A percentile compares a stretch with the other conserved stretches of the same genome.
Evolutionary conservation across 2,329 filamentous ascomycete genomes (phyloP).

Genomic region (Hymenoscyphus occultus): DNA sequence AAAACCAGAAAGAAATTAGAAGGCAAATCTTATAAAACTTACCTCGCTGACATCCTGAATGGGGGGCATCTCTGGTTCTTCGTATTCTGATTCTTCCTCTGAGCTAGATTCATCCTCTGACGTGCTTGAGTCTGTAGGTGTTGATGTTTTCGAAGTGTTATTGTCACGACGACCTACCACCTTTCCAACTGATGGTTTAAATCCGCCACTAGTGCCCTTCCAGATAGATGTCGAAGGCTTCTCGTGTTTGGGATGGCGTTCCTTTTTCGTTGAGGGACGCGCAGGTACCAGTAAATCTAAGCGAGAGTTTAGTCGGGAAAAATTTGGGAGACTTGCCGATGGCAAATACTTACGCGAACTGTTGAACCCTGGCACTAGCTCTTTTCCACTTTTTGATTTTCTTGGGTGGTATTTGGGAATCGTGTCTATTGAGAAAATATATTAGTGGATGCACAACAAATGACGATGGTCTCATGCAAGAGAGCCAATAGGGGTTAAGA

Average conservation of each 20-base stretch:
- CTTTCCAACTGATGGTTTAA: slow-evolving; percentile 25
- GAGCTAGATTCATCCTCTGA: slow-evolving; percentile 35
- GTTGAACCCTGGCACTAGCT: slow-evolving; percentile 32
- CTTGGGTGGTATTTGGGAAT: slow-evolving; percentile 35
- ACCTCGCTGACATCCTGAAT: slow-evolving; percentile 32
- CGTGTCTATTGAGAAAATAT: slow-evolving; percentile 22
- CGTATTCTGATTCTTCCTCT: slow-evolving; percentile 36
- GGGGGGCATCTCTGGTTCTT: slow-evolving; percentile 33
- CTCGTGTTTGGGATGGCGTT: slow-evolving; percentile 25
- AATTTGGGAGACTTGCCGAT: neutral
- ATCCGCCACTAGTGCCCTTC: slow-evolving; percentile 30
- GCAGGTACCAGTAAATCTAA: slow-evolving; percentile 28
- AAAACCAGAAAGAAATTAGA: neutral
- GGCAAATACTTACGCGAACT: slow-evolving; percentile 30
- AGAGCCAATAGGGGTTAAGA: neutral
- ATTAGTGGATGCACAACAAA: slow-evolving; percentile 10
- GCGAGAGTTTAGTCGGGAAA: slow-evolving; percentile 10
- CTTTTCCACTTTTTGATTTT: slow-evolving; percentile 33
- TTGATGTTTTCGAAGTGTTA: slow-evolving; percentile 24
- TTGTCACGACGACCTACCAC: slow-evolving; percentile 18
- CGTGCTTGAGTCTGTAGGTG: slow-evolving; percentile 33
- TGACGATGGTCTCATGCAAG: neutral
- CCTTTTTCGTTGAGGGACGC: slow-evolving; percentile 26
- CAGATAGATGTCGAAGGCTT: slow-evolving; percentile 28
- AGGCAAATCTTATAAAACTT: slow-evolving; percentile 17